Conservation (phyloP, 306 rosid genomes). For the Elaeagnus macrophylla region DNA sequence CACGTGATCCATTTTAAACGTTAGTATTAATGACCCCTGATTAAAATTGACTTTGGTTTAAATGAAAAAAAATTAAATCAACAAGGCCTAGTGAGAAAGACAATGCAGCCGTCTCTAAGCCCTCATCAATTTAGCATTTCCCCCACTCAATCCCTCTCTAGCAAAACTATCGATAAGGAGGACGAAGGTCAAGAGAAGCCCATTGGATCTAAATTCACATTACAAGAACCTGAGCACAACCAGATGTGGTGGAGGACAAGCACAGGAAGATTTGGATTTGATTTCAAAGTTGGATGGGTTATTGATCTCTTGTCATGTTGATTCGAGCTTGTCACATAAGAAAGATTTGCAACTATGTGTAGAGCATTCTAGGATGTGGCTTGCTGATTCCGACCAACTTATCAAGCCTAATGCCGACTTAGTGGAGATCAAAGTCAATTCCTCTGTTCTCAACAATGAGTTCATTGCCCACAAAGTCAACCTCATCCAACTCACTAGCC, state of each 20-base stretch:
- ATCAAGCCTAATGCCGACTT: constrained; percentile 49
- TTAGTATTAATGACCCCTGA: no score
- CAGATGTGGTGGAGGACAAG: constrained; percentile 53
- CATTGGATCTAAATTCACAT: constrained; percentile 5
- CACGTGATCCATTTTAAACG: no score
- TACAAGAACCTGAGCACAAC: background rate
- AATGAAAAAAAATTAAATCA: no score
- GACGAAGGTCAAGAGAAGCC: background rate
- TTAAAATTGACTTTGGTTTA: no score
- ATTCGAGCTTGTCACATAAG: constrained; percentile 77
- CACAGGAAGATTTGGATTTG: constrained; percentile 76
- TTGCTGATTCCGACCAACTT: constrained; percentile 49
- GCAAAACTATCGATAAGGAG: constrained; percentile 9
- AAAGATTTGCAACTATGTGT: constrained; percentile 66
- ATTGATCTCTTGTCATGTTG: constrained; percentile 66
- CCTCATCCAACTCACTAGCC: no score
- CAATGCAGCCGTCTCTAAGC: no score
- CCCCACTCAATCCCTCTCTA: constrained; percentile 16
- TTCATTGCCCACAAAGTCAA: no score
- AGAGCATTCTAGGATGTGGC: constrained; percentile 86
- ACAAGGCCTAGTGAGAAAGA: no score
- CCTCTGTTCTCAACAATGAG: no score
- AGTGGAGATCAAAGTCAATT: no score
- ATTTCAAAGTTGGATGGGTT: constrained; percentile 52
- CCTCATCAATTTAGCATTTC: no score